Evolutionary conservation across 2,329 filamentous ascomycete genomes (phyloP).

Genomic region (Claviceps monticola): DNA sequence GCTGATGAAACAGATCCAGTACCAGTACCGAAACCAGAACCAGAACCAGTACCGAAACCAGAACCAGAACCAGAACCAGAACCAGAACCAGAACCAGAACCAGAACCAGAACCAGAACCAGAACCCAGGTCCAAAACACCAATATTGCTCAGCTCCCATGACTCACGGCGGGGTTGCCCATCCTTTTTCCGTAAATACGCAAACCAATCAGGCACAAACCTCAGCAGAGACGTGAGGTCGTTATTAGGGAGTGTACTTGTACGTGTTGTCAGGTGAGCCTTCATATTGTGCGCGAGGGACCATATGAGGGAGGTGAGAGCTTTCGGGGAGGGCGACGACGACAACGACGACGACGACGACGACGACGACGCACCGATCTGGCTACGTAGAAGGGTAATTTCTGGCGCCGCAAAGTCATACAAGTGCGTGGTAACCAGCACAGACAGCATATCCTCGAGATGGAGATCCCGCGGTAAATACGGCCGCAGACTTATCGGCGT

Average conservation of each 20-base stretch:
- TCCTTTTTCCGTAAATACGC: slow-evolving; percentile 26
- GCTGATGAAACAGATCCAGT: too few relatives aligned
- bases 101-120: too few relatives aligned
- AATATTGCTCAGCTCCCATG: slow-evolving; percentile 41
- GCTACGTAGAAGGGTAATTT: slow-evolving; percentile 14
- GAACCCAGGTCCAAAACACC: slow-evolving; percentile 21
- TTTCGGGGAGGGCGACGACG: background rate
- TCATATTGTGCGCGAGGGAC: slow-evolving; percentile 24
- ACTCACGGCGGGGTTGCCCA: slow-evolving; percentile 25
- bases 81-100: too few relatives aligned
- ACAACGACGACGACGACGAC: background rate
- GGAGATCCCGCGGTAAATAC: slow-evolving; percentile 19
- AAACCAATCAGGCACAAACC: slow-evolving; percentile 29
- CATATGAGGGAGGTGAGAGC: slow-evolving; percentile 24
- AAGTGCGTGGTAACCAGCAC: slow-evolving; percentile 24
- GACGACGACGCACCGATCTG: background rate
- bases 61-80: too few relatives aligned
- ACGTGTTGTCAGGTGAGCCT: slow-evolving; percentile 20
- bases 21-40: too few relatives aligned
- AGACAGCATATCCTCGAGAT: slow-evolving; percentile 17
- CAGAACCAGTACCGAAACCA: too few relatives aligned
- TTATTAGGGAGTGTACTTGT: slow-evolving; percentile 24
- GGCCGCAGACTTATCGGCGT: slow-evolving; percentile 33
- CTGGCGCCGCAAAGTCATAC: slow-evolving; percentile 16
- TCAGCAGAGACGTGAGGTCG: slow-evolving; percentile 28